Evolutionary conservation across 768 basidiomycete genomes (phyloP), one percentile per base, ranked within the genome.

Genomic region (Mrakia blollopis): DNA sequence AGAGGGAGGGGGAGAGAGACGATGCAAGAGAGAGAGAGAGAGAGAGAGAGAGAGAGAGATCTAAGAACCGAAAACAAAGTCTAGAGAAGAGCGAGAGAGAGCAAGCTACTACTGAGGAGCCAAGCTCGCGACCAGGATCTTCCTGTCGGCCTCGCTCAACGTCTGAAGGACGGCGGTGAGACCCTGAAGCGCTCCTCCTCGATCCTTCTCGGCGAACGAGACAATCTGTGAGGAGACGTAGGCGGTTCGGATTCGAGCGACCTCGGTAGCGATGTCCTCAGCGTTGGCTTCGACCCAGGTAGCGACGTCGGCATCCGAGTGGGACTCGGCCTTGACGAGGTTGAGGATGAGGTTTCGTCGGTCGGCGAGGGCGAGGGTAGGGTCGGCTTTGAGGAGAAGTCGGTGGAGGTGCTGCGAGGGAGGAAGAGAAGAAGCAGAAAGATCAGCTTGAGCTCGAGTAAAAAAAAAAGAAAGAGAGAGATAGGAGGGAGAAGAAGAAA

Each of bases 151-250:
- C 32, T 88, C 87, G 0, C 88, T 87, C 77, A 95, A 86, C 52
- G 86, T 87, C 76, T 92, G 90, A n/a, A 90, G 88, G 16, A 94
- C 85, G 69, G 89, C 89, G 70, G 89, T 83, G 76, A 94, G 87
- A 50, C 92, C 89, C 78, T 90, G 89, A 78, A 94, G 83, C 1
- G 91, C 88, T 13, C 89, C 89, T 84, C 91, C 92, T 69, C 89
- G 88, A 82, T 94, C 91, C 80, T 90, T 89, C 78, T 90, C 89
- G 18, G 89, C 87, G 79, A 91, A 85, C 21, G 88, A 87, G 35
- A 92, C 84, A 84, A 94, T 85, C 73, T 87, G 87, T 69, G 88
- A 87, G 78, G 89, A 83, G 52, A 94, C 86, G 80, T 90, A 85
- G 79, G 93, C 91, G 28, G 89, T 87, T 81, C 87, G 89, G 72